A percentile compares a stretch with the other conserved stretches of the same genome.
Conservation (phyloP, 371 early-diverging fungal genomes). For the Mucor circinelloides region DNA sequence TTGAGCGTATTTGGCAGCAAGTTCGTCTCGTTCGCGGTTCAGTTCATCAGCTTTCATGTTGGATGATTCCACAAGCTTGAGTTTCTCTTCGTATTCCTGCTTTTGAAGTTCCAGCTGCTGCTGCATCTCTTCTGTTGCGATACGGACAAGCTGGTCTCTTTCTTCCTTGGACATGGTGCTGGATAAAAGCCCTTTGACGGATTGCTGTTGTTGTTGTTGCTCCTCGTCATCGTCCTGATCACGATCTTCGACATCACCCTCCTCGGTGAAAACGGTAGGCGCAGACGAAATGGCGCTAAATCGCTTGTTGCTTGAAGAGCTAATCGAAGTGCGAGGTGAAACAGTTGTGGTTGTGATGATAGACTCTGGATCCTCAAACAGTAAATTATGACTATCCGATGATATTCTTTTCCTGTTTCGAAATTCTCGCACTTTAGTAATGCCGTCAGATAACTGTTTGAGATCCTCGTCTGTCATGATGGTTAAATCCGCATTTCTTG, state of each 20-base stretch:
- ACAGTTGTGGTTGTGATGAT: conserved; percentile 6
- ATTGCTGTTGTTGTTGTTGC: background rate
- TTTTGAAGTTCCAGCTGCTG: conserved; percentile 52
- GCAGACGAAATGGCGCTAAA: conserved; percentile 15
- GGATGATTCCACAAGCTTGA: conserved; percentile 34
- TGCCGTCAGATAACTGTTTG: conserved; percentile 54
- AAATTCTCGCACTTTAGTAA: conserved; percentile 48
- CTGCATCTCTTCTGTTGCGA: conserved; percentile 49
- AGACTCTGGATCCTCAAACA: conserved; percentile 22
- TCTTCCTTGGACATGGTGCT: conserved; percentile 17
- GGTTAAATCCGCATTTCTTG: conserved; percentile 37
- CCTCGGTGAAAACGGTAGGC: conserved; percentile 12
- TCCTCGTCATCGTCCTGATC: background rate
- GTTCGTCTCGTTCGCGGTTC: conserved; percentile 19
- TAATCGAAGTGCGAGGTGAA: conserved; percentile 27
- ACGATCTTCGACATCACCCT: background rate
- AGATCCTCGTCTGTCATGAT: conserved; percentile 56
- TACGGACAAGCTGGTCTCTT: conserved; percentile 16
- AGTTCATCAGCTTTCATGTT: conserved; percentile 17
- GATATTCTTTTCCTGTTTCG: conserved; percentile 48
- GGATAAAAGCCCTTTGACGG: background rate
- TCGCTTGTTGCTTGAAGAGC: conserved; percentile 20
- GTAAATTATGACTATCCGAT: conserved; percentile 42
- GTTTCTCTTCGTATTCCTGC: conserved; percentile 54
- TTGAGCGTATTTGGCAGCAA: conserved; percentile 33